phyloP scores from a whole-genome alignment of 2,329 filamentous ascomycete species.

The Fusarium napiforme region DNA sequence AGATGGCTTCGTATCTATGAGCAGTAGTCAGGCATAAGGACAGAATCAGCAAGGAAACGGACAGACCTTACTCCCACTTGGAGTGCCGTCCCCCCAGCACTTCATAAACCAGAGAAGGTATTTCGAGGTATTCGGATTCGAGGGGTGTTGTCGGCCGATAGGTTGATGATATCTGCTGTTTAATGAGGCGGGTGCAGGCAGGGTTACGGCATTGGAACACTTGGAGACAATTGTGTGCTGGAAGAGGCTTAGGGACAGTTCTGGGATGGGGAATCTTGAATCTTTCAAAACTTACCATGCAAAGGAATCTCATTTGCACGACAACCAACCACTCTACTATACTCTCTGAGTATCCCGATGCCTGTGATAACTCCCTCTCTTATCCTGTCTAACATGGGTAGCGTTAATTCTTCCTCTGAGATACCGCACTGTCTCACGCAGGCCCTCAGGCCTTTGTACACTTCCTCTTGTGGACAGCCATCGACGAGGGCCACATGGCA shows the following conservation, averaged over 20 bases:
- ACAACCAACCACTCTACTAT: constrained; percentile 5
- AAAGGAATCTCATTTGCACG: constrained; percentile 33
- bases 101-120: constrained; percentile 20
- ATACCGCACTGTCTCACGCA: constrained; percentile 16
- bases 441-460: neutral
- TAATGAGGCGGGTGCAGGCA: constrained; percentile 8
- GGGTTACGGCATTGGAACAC: constrained; percentile 13
- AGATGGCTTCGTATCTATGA: constrained; percentile 15
- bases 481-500: constrained; percentile 17
- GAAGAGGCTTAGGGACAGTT: neutral
- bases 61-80: constrained; percentile 21
- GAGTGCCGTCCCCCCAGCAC: constrained; percentile 16
- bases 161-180: neutral
- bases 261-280: neutral
- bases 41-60: neutral
- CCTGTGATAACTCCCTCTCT: constrained; percentile 15
- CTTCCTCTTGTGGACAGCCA: constrained; percentile 5
- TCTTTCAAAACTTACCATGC: constrained; percentile 14
- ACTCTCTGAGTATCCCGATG: constrained; percentile 19
- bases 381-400: constrained; percentile 10
- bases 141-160: constrained; percentile 21
- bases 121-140: constrained; percentile 17
- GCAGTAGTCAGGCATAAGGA: neutral
- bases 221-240: constrained; percentile 15
- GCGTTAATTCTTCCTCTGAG: constrained; percentile 13